Evolutionary conservation across 1,284 basidiomycete species (phyloP), one percentile per base, ranked within the genome.

Genomic region (Macrocystidia cucumis): DNA sequence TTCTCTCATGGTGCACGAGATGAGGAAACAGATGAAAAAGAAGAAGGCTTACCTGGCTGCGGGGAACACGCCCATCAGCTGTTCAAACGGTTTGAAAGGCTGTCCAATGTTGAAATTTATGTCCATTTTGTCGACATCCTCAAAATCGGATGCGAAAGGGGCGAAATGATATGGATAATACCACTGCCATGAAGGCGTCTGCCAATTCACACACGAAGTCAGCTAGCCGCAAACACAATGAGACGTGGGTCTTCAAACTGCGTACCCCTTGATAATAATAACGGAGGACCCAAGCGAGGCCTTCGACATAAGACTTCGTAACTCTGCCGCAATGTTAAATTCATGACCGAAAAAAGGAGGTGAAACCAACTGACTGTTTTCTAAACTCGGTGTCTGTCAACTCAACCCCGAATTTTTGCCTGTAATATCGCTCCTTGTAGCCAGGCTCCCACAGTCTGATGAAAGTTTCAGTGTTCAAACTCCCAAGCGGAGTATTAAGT

Each of bases 141-240:
- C 74, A 50, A 98, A 98, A 58, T 99, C 96, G 40, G 86, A 84
- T 4, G 96, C 96, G 56, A 98, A 99, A 1, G 96, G 96, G 3
- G 96, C 91, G 56, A 95, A 98, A 61, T 99, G 95, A 55, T 89
- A 96, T 0, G 96, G 96, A 56, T 98, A 98, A 62, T 86, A 99
- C 96, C 96, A 99, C 51, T 92, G 82, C 96, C 96, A 99, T 1
- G 92, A 95, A 3, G 95, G 91, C n/a, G 86, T 79, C 87, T 90
- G 41, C 11, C n/a, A n/a, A n/a, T n/a, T n/a, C n/a, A 39, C 35
- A 20, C 39, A 29, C 20, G 42, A 17, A 33, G 37, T 50, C 20
- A 48, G 43, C 30, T 17, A 33, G 26, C 39, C 38, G 39, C 35
- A 13, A 32, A n/a, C n/a, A n/a, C n/a, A n/a, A n/a, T n/a, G 45